Evolutionary conservation across 306 rosid genomes (phyloP).

Genomic region (Dryas drummondii): DNA sequence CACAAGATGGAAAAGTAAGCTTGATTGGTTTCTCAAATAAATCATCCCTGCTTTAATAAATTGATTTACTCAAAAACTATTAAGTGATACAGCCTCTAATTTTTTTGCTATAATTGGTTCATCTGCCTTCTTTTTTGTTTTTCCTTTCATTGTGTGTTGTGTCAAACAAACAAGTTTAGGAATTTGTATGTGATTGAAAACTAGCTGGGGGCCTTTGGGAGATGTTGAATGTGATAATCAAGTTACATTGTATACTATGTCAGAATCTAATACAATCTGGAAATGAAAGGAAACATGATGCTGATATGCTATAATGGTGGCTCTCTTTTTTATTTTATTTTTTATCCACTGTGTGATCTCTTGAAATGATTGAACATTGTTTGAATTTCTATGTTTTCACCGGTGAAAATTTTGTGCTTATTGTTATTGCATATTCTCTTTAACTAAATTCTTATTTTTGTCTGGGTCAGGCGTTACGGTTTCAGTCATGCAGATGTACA

Average conservation of each 20-base stretch:
- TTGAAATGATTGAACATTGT: neutral
- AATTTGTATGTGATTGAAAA: slow-evolving; percentile 1
- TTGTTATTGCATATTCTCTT: neutral
- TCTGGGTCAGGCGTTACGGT: slow-evolving; percentile 32
- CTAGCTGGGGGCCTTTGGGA: neutral
- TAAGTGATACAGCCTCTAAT: neutral
- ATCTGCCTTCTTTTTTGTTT: neutral
- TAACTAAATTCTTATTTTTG: neutral
- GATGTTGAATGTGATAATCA: neutral
- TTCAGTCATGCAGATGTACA: slow-evolving; percentile 26
- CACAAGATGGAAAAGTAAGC: slow-evolving; percentile 51
- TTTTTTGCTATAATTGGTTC: neutral
- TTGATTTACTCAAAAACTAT: neutral
- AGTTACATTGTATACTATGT: neutral
- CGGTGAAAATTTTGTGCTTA: neutral
- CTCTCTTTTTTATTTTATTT: too few species aligned
- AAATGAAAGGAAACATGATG: neutral
- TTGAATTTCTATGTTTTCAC: neutral
- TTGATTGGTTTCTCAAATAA: neutral
- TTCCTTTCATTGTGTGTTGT: neutral
- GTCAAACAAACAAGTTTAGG: neutral
- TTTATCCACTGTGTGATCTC: neutral
- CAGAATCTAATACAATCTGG: neutral
- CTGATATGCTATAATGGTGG: neutral
- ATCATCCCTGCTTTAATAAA: neutral